These are phyloP conservation scores for Ceratocystis papillata DNA, from an alignment of 2,329 filamentous ascomycete genomes.

Conservation along the genomic window DNA sequence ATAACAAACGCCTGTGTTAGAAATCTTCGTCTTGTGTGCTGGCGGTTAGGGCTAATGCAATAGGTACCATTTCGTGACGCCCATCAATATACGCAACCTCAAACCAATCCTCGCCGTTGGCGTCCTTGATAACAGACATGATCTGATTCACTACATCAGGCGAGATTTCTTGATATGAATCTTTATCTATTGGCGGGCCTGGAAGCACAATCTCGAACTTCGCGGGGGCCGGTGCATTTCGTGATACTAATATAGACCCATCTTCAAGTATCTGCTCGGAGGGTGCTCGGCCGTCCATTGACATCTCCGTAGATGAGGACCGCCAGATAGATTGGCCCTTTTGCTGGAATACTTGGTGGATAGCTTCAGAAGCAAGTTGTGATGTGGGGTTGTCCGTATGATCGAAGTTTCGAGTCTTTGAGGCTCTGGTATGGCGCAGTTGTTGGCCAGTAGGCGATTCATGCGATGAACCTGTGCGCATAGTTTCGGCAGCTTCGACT, in stretches of 20 bases:
- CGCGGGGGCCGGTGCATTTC: background rate
- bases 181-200: slow-evolving; percentile 10
- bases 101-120: slow-evolving; percentile 30
- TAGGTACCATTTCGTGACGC: slow-evolving; percentile 37
- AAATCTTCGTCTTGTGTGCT: background rate
- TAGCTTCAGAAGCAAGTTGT: background rate
- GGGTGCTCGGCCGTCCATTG: background rate
- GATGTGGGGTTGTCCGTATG: background rate
- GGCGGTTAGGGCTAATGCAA: background rate
- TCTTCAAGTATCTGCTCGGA: background rate
- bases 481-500: background rate
- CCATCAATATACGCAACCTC: slow-evolving; percentile 39
- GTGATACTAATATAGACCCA: slow-evolving; percentile 9
- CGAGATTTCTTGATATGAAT: slow-evolving; percentile 30
- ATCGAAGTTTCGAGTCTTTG: background rate
- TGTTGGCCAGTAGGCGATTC: background rate
- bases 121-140: slow-evolving; percentile 29
- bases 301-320: background rate
- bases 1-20: background rate
- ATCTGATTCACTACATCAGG: slow-evolving; percentile 35
- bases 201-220: slow-evolving; percentile 24
- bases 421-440: background rate
- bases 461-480: background rate
- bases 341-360: background rate
- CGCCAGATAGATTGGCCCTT: background rate